Evolutionary conservation across 164 flowering plant species (phyloP), one percentile per base, ranked within the genome.

Genomic region (Chimonanthus praecox): DNA sequence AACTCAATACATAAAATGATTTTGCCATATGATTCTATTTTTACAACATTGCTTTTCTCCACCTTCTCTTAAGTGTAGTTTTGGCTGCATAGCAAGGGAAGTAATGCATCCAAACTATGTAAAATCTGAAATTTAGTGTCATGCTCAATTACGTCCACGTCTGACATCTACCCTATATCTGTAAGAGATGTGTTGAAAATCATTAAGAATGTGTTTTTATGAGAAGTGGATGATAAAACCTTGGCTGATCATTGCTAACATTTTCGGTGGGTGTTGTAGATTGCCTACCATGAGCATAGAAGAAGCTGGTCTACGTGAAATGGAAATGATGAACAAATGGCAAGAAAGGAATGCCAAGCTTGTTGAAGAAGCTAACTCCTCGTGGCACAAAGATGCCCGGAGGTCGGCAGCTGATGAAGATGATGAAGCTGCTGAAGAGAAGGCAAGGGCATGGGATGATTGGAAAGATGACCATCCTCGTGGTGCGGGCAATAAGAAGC

Each of bases 381-480:
- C 97, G 3, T 96, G 99, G 98, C 78, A 96, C 85, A 92, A 79
- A 43, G 97, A 94, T 72, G 67, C n/a, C 63, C 74, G 16, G n/a
- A 82, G 72, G 67, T 62, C 61, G 4, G 82, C 76, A 21, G 85
- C 80, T 11, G 85, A 86, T 5, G 95, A 85, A 7, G 87, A 90
- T 71, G 95, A 90, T 73, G 99, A 95, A 74, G 98, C 85, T 61
- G 94, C 93, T 7, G 87, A 86, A 77, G 92, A 89, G 6, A 94
- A 86, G 80, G 98, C 99, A 10, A 85, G 98, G 73, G 92, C 94
- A 3, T 90, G 87, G 87, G 99, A 95, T 77, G 99, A 95, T 81
- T 95, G 99, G 99, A 95, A 95, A 81, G 98, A 95, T 73, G 97
- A 95, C 48, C 82, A 95, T 78, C 98, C 99, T 73, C 92, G 99